Percentiles rank a stretch among this genome's conserved stretches.
phyloP scores from a whole-genome alignment of 352 stramenopile genomes.

The Plasmopara halstedii region DNA sequence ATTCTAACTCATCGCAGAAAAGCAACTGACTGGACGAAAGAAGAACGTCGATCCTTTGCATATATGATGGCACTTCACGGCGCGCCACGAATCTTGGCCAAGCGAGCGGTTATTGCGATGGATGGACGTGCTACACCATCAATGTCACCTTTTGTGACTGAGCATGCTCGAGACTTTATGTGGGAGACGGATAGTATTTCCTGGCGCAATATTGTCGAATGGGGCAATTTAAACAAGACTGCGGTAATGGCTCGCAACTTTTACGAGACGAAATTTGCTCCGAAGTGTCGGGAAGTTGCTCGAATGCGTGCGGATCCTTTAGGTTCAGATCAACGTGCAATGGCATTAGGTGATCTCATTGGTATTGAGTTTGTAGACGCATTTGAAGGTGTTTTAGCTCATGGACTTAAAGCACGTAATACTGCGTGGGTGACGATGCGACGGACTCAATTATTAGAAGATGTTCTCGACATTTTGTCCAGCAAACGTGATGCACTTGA shows the following conservation, averaged over 20 bases:
- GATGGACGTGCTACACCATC: conserved; percentile 23
- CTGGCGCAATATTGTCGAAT: conserved; percentile 78
- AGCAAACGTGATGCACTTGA: conserved; percentile 31
- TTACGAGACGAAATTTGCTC: conserved; percentile 67
- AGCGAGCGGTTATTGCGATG: conserved; percentile 30
- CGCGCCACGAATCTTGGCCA: conserved; percentile 67
- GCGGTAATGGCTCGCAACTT: conserved; percentile 46
- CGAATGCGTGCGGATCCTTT: conserved; percentile 75
- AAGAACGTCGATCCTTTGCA: conserved; percentile 73
- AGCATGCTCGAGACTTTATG: conserved; percentile 39
- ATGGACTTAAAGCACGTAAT: conserved; percentile 81
- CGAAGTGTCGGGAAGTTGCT: conserved; percentile 69
- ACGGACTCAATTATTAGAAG: conserved; percentile 60
- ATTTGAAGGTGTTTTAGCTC: conserved; percentile 70
- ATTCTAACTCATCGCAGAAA: conserved; percentile 61
- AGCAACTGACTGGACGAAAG: conserved; percentile 78
- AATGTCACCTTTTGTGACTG: conserved; percentile 22
- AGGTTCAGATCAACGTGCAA: conserved; percentile 61
- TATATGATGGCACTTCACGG: conserved; percentile 72
- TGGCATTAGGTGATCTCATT: conserved; percentile 66
- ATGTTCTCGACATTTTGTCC: conserved; percentile 59
- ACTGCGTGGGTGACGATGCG: conserved; percentile 77
- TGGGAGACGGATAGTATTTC: conserved; percentile 78
- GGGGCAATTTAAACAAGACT: conserved; percentile 80
- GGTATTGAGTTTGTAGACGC: conserved; percentile 84